Evolutionary conservation across 129 eudicot species (phyloP).

Genomic region (Saposhnikovia divaricata): DNA sequence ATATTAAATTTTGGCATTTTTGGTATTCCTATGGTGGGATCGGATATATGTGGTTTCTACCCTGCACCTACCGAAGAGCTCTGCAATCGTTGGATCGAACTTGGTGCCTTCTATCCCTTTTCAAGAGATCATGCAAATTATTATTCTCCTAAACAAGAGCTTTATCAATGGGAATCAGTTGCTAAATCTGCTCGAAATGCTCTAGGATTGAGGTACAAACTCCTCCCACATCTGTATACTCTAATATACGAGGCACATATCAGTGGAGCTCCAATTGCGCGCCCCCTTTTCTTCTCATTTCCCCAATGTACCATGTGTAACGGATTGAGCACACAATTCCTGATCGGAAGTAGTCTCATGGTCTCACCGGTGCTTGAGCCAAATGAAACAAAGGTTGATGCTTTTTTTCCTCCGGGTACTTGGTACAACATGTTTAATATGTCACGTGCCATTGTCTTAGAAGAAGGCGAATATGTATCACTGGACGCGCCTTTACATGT

Average conservation of each 20-base stretch:
- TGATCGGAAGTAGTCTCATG: constrained; percentile 74
- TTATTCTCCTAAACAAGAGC: constrained; percentile 81
- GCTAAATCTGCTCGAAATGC: constrained; percentile 76
- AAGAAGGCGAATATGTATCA: constrained; percentile 35
- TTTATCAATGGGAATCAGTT: constrained; percentile 82
- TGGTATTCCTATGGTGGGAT: constrained; percentile 93
- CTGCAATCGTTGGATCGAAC: constrained; percentile 94
- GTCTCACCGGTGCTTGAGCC: constrained; percentile 83
- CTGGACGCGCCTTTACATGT: constrained; percentile 71
- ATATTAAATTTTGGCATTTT: constrained; percentile 87
- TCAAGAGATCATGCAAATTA: constrained; percentile 88
- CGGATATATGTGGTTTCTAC: constrained; percentile 89
- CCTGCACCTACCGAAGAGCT: constrained; percentile 79
- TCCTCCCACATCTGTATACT: constrained; percentile 78
- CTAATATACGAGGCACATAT: constrained; percentile 67
- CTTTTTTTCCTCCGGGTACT: constrained; percentile 68
- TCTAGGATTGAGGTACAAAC: constrained; percentile 84
- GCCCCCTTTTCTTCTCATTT: constrained; percentile 82
- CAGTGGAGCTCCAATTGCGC: constrained; percentile 78
- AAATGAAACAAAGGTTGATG: constrained; percentile 51
- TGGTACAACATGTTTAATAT: constrained; percentile 79
- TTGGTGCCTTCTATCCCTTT: constrained; percentile 92
- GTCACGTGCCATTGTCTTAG: constrained; percentile 39
- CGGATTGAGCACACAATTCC: constrained; percentile 68
- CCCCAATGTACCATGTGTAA: constrained; percentile 39